Conservation (phyloP, 2,329 filamentous ascomycete species). For the Thielaviopsis ethacetica region DNA sequence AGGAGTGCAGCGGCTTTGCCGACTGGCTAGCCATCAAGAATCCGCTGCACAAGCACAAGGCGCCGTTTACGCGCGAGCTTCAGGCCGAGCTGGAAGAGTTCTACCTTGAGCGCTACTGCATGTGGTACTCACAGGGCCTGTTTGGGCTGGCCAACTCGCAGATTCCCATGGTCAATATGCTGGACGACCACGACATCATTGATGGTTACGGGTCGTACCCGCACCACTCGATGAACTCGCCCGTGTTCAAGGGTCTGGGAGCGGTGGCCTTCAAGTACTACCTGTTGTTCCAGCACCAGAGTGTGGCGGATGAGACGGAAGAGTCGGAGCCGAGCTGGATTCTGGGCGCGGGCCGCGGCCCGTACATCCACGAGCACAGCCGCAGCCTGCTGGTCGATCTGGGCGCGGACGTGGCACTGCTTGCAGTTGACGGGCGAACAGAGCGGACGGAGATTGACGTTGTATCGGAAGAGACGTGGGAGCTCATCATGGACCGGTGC, state of each 20-base stretch:
- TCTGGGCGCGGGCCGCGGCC: conserved; percentile 61
- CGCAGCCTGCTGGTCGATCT: conserved; percentile 75
- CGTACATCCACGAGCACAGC: conserved; percentile 77
- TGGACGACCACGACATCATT: conserved; percentile 86
- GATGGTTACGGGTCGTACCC: conserved; percentile 90
- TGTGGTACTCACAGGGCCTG: conserved; percentile 92
- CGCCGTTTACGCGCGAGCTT: conserved; percentile 64
- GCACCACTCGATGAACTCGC: conserved; percentile 76
- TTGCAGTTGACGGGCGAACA: conserved; percentile 82
- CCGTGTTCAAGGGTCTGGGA: conserved; percentile 78
- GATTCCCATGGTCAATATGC: conserved; percentile 97
- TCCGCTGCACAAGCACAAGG: conserved; percentile 59
- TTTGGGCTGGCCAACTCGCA: conserved; percentile 87
- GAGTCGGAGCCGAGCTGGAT: conserved; percentile 82
- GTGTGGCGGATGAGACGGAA: conserved; percentile 63
- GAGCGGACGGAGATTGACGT: conserved; percentile 77
- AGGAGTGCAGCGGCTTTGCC: conserved; percentile 58
- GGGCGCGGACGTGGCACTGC: conserved; percentile 60
- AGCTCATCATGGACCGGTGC: conserved; percentile 71
- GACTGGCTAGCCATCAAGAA: conserved; percentile 76
- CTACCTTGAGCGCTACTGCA: conserved; percentile 74
- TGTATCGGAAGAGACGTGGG: conserved; percentile 64
- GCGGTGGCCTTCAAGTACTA: conserved; percentile 97
- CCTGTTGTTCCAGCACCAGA: conserved; percentile 96
- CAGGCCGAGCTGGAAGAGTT: conserved; percentile 78